Evolutionary conservation across 2,329 filamentous ascomycete species (phyloP).

Genomic region (Boeremia lycopersici): DNA sequence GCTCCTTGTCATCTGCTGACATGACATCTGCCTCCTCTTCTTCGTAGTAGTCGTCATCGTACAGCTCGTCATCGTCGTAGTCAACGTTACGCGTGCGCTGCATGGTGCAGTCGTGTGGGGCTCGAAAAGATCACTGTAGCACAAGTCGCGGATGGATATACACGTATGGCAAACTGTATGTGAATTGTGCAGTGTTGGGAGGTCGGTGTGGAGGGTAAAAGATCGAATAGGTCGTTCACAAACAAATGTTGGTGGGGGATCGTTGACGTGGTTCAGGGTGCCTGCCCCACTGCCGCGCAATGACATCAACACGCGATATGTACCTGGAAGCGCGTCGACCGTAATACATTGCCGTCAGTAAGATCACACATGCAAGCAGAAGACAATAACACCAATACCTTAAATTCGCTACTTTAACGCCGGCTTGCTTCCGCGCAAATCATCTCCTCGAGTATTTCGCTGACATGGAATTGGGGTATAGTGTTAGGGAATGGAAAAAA

Average conservation of each 20-base stretch:
- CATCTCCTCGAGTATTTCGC: constrained; percentile 20
- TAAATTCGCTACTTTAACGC: constrained; percentile 7
- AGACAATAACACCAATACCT: too few species aligned
- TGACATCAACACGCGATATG: constrained; percentile 10
- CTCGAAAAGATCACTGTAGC: neutral
- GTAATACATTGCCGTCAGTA: neutral
- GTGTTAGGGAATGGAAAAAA: constrained; percentile 36
- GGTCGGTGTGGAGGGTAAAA: neutral
- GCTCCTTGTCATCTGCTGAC: constrained; percentile 47
- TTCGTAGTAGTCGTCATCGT: constrained; percentile 55
- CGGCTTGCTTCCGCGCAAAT: neutral
- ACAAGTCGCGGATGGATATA: neutral
- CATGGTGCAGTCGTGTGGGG: constrained; percentile 23
- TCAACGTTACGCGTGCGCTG: constrained; percentile 55
- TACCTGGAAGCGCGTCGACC: neutral
- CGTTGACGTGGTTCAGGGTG: constrained; percentile 21
- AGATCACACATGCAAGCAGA: too few species aligned
- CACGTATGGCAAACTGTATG: too few species aligned
- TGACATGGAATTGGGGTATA: constrained; percentile 39
- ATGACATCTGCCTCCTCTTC: constrained; percentile 27
- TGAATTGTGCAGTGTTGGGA: neutral
- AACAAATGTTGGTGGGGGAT: constrained; percentile 17
- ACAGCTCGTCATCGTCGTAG: constrained; percentile 59
- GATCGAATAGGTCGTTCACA: neutral
- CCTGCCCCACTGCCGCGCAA: constrained; percentile 22